Base-by-base conservation (phyloP, 139 green algal genomes). In the Prasinococcaceae sp. region DNA sequence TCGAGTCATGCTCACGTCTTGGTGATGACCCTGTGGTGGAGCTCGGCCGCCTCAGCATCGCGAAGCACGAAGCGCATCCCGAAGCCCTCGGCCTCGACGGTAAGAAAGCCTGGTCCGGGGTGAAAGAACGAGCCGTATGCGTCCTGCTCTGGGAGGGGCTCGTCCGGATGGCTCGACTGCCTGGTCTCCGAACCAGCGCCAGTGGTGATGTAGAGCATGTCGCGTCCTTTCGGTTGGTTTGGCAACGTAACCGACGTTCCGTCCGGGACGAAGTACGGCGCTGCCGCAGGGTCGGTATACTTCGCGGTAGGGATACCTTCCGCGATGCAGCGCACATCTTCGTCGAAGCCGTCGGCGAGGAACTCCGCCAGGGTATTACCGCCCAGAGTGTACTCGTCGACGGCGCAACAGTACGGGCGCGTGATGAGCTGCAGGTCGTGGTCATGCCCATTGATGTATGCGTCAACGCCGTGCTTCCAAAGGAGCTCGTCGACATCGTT, bases 391-490 rank as follows among this genome's bases (percentile, higher is more conserved):
- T 9, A 40, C 12, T 9, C 9, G 12, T n/a, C 33, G 33, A 40
- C 10, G 12, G 8, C 39, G 23, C 24, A 61, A 42, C 53, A 41
- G 56, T 65, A 23, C 20, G 8, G 5, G 1, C 33, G 29, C 33
- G 55, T 65, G 23, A 73, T 53, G 6, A 46, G 60, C 60, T 68
- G 46, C 3, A 68, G n/a, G 24, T 59, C 30, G 58, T 68, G 60
- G 30, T 68, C 60, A 17, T 68, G 60, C 19, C 60, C 60, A 10
- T 68, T 68, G 16, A 68, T 50, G 40, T 71, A 68, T 8, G 73
- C 8, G 39, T 51, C 29, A 14, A 72, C 60, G 22, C 65, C 32
- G 37, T 68, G 27, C 16, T 65, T 17, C 59, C 68, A 25, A 9
- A 66, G 52, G 2, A 54, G 20, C 14, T 17, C 51, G 37, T 55